Base-by-base conservation (phyloP, 176 grass and related monocot species). In the Dactylis glomerata region DNA sequence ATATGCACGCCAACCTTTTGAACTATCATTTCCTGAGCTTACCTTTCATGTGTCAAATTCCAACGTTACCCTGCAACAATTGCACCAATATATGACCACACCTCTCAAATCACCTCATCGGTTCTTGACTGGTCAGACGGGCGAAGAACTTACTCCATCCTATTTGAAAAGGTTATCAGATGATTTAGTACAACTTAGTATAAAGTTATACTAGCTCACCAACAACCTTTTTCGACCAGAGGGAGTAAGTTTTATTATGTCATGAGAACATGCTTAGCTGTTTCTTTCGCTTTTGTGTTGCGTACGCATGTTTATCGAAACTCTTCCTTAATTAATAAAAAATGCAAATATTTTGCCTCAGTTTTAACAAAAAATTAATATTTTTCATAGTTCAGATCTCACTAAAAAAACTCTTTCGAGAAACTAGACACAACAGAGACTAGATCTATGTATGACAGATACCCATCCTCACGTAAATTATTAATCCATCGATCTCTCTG, bases 1-100 rank as follows among this genome's bases (percentile, higher is more conserved):
- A n/a, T 17, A 41, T 32, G 51, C 22, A 55, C 74, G 63, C 42
- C 31, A 50, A 3, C 19, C 62, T 61, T 82, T 85, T 63, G 55
- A 87, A 83, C 37, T 75, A 31, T 83, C 88, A 83, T 66, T 46
- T 90, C 84, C 34, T 67, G 26, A 83, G 78, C 56, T 73, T 32
- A 27, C 62, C 49, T 90, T 72, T 86, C 88, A 82, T 38, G 27
- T 65, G 71, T 30, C 45, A 56, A 56, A 78, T 86, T 14, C 58
- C 82, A 33, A 86, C 47, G 64, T 57, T 72, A 67, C 45, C 6
- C 52, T 47, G 20, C 15, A 72, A 75, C 76, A 67, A 73, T 45
- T n/a, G n/a, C n/a, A n/a, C n/a, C 45, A 47, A 84, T 67, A 41
- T 76, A 15, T 33, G 44, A 42, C 14, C 24, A 26, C 23, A 24